Percentiles rank a stretch among this genome's conserved stretches.
These are phyloP conservation scores for Microbotryomycetes sp. DNA, from an alignment of 1,284 basidiomycete species.

Conservation along the genomic window DNA sequence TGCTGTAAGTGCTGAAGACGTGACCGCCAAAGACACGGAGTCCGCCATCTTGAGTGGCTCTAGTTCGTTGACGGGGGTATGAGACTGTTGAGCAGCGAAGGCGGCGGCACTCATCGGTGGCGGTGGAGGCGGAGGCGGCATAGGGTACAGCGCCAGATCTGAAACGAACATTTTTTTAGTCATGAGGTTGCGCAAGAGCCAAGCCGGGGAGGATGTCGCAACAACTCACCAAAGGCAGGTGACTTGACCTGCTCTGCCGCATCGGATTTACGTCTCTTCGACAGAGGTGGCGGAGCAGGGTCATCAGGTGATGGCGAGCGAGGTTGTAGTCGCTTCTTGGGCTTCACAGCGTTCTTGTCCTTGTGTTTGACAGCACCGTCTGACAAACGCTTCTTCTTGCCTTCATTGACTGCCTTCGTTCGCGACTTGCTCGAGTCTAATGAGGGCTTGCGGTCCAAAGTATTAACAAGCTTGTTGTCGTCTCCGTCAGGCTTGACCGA, in stretches of 20 bases:
- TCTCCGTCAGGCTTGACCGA: conserved; percentile 6
- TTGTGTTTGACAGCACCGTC: neutral
- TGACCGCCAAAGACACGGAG: no score
- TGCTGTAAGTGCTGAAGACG: no score
- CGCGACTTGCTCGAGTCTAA: neutral
- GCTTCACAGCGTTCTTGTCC: neutral
- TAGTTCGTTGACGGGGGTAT: neutral
- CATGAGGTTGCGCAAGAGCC: no score
- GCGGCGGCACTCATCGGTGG: neutral
- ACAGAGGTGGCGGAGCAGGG: neutral
- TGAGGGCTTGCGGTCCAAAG: neutral
- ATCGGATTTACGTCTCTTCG: neutral
- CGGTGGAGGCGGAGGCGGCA: neutral
- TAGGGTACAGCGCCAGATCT: neutral
- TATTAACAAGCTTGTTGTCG: conserved; percentile 9
- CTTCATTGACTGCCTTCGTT: neutral
- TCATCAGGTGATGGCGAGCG: neutral
- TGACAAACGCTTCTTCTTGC: neutral
- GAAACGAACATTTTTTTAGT: no score
- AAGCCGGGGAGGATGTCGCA: no score
- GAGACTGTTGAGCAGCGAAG: neutral
- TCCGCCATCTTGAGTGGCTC: neutral
- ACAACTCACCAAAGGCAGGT: neutral
- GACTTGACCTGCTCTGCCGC: neutral
- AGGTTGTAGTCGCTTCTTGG: neutral